phyloP scores from a whole-genome alignment of 495 filamentous ascomycete species.

The Penicillium taxi region DNA sequence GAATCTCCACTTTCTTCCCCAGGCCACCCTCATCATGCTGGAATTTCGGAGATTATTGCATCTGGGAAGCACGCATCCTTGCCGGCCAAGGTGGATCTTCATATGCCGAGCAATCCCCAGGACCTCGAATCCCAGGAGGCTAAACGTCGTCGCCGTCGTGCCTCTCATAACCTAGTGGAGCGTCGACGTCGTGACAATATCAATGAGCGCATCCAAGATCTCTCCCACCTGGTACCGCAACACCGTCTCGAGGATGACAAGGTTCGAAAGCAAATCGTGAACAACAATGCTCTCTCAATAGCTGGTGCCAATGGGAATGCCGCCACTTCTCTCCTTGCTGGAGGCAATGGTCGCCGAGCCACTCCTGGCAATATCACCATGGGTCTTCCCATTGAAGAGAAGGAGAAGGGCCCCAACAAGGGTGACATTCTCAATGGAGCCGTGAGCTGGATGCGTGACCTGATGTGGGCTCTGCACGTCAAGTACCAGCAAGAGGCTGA shows the following conservation, averaged over 20 bases:
- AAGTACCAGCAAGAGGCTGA: slow-evolving; percentile 86
- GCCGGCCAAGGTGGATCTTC: slow-evolving; percentile 58
- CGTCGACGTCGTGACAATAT: slow-evolving; percentile 93
- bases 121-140: slow-evolving; percentile 76
- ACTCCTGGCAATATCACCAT: slow-evolving; percentile 80
- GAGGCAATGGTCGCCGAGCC: slow-evolving; percentile 73
- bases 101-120: slow-evolving; percentile 39
- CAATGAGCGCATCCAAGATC: slow-evolving; percentile 95
- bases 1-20: slow-evolving; percentile 78
- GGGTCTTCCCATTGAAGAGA: slow-evolving; percentile 86
- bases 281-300: slow-evolving; percentile 79
- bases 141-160: slow-evolving; percentile 79
- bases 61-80: slow-evolving; percentile 63
- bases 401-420: slow-evolving; percentile 98
- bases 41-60: slow-evolving; percentile 63
- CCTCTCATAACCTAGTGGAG: slow-evolving; percentile 95
- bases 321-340: slow-evolving; percentile 77
- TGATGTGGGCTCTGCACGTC: slow-evolving; percentile 90
- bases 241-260: slow-evolving; percentile 97
- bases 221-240: slow-evolving; percentile 83
- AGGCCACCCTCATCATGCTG: slow-evolving; percentile 47
- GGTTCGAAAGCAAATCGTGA: slow-evolving; percentile 85
- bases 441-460: slow-evolving; percentile 90
- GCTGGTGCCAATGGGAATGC: slow-evolving; percentile 66
- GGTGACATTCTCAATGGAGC: slow-evolving; percentile 96